Evolutionary conservation across 2,329 filamentous ascomycete species (phyloP), one percentile per base, ranked within the genome.

Genomic region (Aureobasidium sp.): DNA sequence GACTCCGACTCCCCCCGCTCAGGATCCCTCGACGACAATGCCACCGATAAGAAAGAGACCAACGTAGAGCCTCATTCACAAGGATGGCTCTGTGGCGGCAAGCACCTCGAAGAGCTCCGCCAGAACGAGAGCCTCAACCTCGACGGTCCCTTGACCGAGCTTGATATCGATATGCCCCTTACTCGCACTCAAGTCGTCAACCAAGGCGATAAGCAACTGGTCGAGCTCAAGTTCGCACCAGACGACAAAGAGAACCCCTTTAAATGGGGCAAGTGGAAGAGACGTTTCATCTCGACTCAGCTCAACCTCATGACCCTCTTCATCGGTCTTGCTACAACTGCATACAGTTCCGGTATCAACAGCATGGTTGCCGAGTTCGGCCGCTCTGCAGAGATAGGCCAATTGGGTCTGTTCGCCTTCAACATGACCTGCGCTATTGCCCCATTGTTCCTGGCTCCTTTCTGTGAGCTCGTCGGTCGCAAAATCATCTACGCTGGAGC

Each of bases 271-370:
- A 66, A 67, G 2, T 72, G 69, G 57, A 72, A 75, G 62, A 81
- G 81, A 70, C 70, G 73, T 4, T 75, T 77, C 65, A 78, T 81
- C 64, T 77, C 77, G 3, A 64, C 73, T 3, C 73, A 80, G 48
- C 75, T 82, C 15, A 80, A 79, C 66, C 64, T 79, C 13, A 82
- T 81, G 79, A 81, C 79, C 1, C 72, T 82, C 9, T 81, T 81
- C 70, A 80, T 81, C 62, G 79, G 79, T 69, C 73, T 81, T 13
- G 79, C 79, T n/a, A 81, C 79, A 5, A 81, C 79, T 3, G 78
- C 79, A 11, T 82, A 81, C 71, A 78, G 75, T 59, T 79, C 78
- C 27, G 79, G 79, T 47, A 78, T 81, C 65, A 67, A 68, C 59
- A 70, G 68, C 59, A 81, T 82, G 79, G 71, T 69, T 13, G 66